Percentiles rank a stretch among this genome's conserved stretches.
phyloP scores from a whole-genome alignment of 177 flowering plant species.

The Vitis hybrid region DNA sequence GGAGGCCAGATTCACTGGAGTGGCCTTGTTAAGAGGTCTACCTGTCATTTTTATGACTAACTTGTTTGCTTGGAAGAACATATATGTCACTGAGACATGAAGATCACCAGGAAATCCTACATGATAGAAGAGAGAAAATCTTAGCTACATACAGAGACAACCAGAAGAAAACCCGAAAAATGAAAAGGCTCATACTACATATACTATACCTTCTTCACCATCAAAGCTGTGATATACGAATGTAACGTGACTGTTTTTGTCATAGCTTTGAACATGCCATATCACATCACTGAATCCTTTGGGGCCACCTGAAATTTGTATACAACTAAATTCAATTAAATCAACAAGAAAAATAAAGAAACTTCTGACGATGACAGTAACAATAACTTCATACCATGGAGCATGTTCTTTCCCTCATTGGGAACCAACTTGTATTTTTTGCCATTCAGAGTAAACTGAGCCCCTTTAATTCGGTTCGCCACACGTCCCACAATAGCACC shows the following conservation, averaged over 20 bases:
- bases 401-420: slow-evolving; percentile 71
- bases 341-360: too few relatives aligned
- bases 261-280: slow-evolving; percentile 38
- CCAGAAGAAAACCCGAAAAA: not conserved
- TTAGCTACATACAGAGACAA: too few relatives aligned
- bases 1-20: slow-evolving; percentile 77
- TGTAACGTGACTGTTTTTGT: slow-evolving; percentile 26
- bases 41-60: slow-evolving; percentile 60
- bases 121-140: not conserved
- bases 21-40: slow-evolving; percentile 54
- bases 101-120: slow-evolving; percentile 79
- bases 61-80: slow-evolving; percentile 19
- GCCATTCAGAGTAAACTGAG: slow-evolving; percentile 61
- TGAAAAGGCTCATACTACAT: not conserved
- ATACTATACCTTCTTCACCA: slow-evolving; percentile 39
- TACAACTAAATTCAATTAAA: not conserved
- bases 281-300: slow-evolving; percentile 42
- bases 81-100: slow-evolving; percentile 49
- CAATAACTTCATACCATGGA: slow-evolving; percentile 51
- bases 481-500: slow-evolving; percentile 80
- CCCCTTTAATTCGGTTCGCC: slow-evolving; percentile 77
- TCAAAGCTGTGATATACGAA: slow-evolving; percentile 40
- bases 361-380: not conserved
- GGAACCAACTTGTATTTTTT: slow-evolving; percentile 46
- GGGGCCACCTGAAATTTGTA: slow-evolving; percentile 19